Base-by-base conservation (phyloP, 1,284 basidiomycete species). In the Meripilus lineatus region DNA sequence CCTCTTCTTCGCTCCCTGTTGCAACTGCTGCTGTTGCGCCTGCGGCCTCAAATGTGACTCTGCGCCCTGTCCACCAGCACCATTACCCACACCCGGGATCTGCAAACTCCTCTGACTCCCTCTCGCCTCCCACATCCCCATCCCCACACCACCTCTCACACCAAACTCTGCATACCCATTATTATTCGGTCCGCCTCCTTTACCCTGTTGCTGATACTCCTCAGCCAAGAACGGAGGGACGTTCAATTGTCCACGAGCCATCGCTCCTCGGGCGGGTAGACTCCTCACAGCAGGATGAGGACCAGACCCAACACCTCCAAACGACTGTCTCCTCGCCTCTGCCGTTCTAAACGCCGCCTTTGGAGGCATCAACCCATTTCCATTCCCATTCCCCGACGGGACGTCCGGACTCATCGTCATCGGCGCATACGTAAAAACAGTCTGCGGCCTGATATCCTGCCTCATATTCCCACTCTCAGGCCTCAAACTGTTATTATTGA, bases 111-210 rank as follows among this genome's bases (percentile, higher is more conserved):
- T 53, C 43, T 66, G 63, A 47, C 67, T 59, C 45, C 71, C 70
- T 38, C 68, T 65, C 5, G 70, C 63, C 41, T 79, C 78, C 52
- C 81, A 67, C 39, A 74, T 74, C 26, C 75, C 74, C 18, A 86
- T 66, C 14, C 81, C 80, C 48, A 74, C 66, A 22, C 74, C 74
- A 18, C 82, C 83, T n/a, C n/a, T n/a, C 11, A 65, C 60, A 13
- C 85, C 85, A 54, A 88, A 86, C 57, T 89, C 83, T 44, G 75
- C 76, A 49, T 84, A 74, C 51, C n/a, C n/a, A n/a, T n/a, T n/a
- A n/a, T n/a, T n/a, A n/a, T n/a, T n/a, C n/a, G n/a, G n/a, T n/a
- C n/a, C n/a, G n/a, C n/a, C n/a, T n/a, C n/a, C n/a, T n/a, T n/a
- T n/a, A n/a, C n/a, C n/a, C n/a, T n/a, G n/a, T n/a, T n/a, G n/a